Evolutionary conservation across 1,284 basidiomycete species (phyloP).

Genomic region (Phellopilus nigrolimitatus): DNA sequence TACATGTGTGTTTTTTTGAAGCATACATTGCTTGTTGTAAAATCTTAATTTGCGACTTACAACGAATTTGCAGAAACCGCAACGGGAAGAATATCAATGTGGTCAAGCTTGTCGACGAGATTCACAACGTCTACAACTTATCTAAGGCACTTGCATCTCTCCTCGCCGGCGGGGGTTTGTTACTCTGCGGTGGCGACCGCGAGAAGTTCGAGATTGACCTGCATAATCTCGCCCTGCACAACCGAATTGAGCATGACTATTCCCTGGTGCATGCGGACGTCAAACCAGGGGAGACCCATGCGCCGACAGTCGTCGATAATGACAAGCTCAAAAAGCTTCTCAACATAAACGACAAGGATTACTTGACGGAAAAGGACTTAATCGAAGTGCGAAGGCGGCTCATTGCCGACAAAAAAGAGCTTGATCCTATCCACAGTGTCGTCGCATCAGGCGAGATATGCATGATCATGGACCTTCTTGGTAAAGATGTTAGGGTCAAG

Average conservation of each 20-base stretch:
- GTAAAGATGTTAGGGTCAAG: neutral
- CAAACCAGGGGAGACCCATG: slow-evolving; percentile 27
- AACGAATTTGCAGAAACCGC: neutral
- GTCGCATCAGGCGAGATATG: slow-evolving; percentile 32
- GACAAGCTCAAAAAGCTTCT: slow-evolving; percentile 33
- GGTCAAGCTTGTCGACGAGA: neutral
- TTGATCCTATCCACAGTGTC: slow-evolving; percentile 28
- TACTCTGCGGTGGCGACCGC: slow-evolving; percentile 13
- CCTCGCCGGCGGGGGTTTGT: slow-evolving; percentile 1
- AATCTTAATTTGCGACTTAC: neutral
- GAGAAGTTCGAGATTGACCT: slow-evolving; percentile 32
- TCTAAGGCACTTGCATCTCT: neutral
- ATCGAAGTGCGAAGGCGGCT: neutral
- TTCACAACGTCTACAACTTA: slow-evolving; percentile 10
- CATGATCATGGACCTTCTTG: slow-evolving; percentile 23
- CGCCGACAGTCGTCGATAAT: slow-evolving; percentile 32
- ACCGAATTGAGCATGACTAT: slow-evolving; percentile 36
- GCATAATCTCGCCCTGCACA: slow-evolving; percentile 41
- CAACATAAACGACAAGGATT: slow-evolving; percentile 15
- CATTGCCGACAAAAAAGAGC: neutral
- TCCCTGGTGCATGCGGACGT: slow-evolving; percentile 35
- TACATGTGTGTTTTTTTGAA: neutral
- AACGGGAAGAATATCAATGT: slow-evolving; percentile 15
- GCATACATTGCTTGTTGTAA: neutral
- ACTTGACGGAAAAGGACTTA: neutral